These are phyloP conservation scores for Yamadazyma sp. DNA, from an alignment of 1,139 yeast species.

Conservation along the genomic window DNA sequence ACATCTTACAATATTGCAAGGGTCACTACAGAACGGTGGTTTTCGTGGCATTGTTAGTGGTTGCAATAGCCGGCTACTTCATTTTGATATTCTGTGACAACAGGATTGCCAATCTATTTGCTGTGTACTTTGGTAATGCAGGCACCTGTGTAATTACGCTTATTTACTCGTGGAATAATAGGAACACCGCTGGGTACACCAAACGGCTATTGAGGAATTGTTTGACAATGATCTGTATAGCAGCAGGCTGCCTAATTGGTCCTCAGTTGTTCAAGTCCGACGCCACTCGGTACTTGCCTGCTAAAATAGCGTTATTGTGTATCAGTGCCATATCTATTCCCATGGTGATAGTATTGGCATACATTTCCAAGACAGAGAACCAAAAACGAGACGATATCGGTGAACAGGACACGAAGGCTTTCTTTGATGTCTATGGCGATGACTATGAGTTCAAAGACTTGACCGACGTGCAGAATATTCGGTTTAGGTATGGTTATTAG, in stretches of 20 bases:
- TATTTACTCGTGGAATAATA: constrained; percentile 35
- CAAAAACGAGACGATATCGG: constrained; percentile 20
- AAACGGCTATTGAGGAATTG: constrained; percentile 31
- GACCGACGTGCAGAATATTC: constrained; percentile 36
- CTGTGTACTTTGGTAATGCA: constrained; percentile 36
- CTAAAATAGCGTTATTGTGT: constrained; percentile 34
- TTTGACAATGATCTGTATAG: constrained; percentile 34
- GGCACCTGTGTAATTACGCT: constrained; percentile 37
- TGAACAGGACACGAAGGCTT: constrained; percentile 12
- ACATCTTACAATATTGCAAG: constrained; percentile 23
- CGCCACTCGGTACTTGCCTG: constrained; percentile 32
- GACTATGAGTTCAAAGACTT: constrained; percentile 32
- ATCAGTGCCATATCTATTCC: constrained; percentile 34
- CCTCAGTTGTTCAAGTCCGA: constrained; percentile 38
- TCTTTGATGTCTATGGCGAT: constrained; percentile 19
- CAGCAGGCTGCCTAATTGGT: constrained; percentile 38
- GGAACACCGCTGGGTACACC: constrained; percentile 39
- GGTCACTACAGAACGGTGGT: constrained; percentile 26
- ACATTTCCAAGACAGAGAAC: constrained; percentile 27
- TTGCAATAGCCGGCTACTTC: constrained; percentile 38
- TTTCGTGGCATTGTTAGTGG: constrained; percentile 30
- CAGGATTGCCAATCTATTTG: constrained; percentile 32
- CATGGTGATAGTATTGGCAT: constrained; percentile 26
- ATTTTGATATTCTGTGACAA: constrained; percentile 28
- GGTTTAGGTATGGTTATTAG: constrained; percentile 28